Evolutionary conservation across 1,139 yeast species (phyloP).

Genomic region (Diutina neorugosa): DNA sequence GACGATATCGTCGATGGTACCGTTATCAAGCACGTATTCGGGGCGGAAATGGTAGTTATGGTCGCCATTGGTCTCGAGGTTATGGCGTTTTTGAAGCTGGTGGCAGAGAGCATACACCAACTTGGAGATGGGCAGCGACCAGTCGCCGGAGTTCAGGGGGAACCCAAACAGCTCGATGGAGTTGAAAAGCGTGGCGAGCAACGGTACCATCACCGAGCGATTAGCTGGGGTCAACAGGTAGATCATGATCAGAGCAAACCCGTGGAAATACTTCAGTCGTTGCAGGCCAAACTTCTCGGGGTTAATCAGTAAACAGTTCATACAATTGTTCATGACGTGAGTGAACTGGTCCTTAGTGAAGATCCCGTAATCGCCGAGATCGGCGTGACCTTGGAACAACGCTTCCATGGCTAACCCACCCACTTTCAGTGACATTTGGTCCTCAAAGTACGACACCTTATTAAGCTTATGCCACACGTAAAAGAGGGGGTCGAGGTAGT

Average conservation of each 20-base stretch:
- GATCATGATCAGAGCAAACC: constrained; percentile 51
- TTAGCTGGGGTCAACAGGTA: constrained; percentile 49
- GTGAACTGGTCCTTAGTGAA: constrained; percentile 51
- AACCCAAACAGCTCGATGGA: constrained; percentile 80
- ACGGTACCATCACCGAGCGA: constrained; percentile 38
- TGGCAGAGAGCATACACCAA: constrained; percentile 44
- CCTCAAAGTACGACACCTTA: constrained; percentile 48
- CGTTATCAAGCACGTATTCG: constrained; percentile 30
- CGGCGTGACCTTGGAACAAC: constrained; percentile 7
- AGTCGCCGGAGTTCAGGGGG: constrained; percentile 80
- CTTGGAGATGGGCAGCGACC: constrained; percentile 67
- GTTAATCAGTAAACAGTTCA: constrained; percentile 40
- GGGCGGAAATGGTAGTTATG: constrained; percentile 29
- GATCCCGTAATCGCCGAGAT: constrained; percentile 38
- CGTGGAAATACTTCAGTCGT: constrained; percentile 37
- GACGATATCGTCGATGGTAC: constrained; percentile 38
- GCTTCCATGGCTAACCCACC: constrained; percentile 43
- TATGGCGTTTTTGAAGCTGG: constrained; percentile 46
- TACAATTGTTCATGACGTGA: constrained; percentile 42
- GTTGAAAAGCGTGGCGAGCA: constrained; percentile 43
- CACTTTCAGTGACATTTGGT: constrained; percentile 53
- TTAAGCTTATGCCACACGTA: constrained; percentile 62
- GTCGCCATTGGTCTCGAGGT: constrained; percentile 23
- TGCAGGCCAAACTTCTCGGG: constrained; percentile 26
- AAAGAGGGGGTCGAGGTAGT: constrained; percentile 54